Conservation (phyloP, 2,329 filamentous ascomycete genomes). For the Epichloe gansuensis region DNA sequence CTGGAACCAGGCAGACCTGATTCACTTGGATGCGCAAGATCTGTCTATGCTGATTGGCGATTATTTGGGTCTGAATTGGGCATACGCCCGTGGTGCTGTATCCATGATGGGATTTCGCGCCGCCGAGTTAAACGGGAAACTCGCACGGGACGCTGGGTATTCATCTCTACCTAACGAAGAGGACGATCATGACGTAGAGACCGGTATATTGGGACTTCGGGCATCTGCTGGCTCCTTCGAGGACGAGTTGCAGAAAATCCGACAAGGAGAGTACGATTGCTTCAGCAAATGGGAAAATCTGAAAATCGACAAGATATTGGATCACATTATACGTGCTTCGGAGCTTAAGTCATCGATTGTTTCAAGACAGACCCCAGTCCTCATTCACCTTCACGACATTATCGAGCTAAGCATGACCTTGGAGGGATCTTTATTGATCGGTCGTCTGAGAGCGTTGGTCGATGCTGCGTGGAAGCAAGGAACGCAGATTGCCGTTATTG, state of each 20-base stretch:
- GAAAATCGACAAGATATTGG: constrained; percentile 46
- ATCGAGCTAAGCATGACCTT: constrained; percentile 60
- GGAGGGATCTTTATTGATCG: constrained; percentile 58
- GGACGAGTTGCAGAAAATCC: constrained; percentile 32
- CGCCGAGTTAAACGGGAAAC: constrained; percentile 41
- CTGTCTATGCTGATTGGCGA: constrained; percentile 57
- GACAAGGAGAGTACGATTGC: constrained; percentile 24
- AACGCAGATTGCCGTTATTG: constrained; percentile 62
- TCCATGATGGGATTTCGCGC: constrained; percentile 45
- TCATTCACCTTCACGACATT: constrained; percentile 73
- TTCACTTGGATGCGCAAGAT: constrained; percentile 57
- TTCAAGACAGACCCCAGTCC: constrained; percentile 35
- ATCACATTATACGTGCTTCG: constrained; percentile 41
- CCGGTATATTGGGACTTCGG: constrained; percentile 18
- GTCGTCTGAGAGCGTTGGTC: constrained; percentile 57
- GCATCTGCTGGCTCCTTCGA: constrained; percentile 20
- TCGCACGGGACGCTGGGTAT: constrained; percentile 34
- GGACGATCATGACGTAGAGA: constrained; percentile 23
- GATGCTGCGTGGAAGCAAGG: constrained; percentile 61
- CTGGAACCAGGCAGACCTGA: constrained; percentile 50
- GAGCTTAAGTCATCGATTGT: constrained; percentile 22
- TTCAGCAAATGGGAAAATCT: constrained; percentile 46
- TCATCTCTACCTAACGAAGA: constrained; percentile 19
- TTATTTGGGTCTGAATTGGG: constrained; percentile 53
- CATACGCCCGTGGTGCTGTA: constrained; percentile 33